phyloP scores from a whole-genome alignment of 2,329 filamentous ascomycete genomes.

The Trichoderma harzianum region DNA sequence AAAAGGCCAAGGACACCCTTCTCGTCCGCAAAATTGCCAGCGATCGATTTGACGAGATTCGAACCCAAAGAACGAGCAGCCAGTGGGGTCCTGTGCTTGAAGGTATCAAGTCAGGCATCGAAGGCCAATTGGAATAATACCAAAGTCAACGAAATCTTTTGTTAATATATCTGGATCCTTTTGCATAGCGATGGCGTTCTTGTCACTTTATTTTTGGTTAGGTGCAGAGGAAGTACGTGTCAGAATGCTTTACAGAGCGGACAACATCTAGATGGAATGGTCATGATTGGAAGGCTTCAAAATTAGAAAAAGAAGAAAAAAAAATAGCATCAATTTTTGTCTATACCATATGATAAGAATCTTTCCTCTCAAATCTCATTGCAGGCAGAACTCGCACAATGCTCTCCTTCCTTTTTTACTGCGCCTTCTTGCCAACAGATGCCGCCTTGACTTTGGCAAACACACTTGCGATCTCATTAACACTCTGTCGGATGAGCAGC shows the following conservation, averaged over 20 bases:
- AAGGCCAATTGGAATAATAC: constrained; percentile 31
- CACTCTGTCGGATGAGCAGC: constrained; percentile 31
- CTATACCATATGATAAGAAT: not conserved
- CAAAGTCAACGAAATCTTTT: not conserved
- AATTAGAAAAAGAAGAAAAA: not conserved
- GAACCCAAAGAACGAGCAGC: constrained; percentile 42
- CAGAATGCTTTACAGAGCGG: not conserved
- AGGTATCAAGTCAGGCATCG: constrained; percentile 47
- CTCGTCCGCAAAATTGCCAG: constrained; percentile 70
- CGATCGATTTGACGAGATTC: constrained; percentile 53
- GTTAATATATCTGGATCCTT: not conserved
- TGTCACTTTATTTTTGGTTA: not conserved
- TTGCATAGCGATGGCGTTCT: constrained; percentile 22
- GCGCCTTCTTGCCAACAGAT: constrained; percentile 26
- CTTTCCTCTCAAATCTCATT: not conserved
- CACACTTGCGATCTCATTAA: constrained; percentile 24
- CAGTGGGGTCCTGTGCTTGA: constrained; percentile 51
- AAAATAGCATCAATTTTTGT: not conserved
- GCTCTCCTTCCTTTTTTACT: constrained; percentile 9
- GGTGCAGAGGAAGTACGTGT: not conserved
- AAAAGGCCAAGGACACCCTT: constrained; percentile 67
- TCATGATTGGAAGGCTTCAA: not conserved
- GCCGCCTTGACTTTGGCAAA: constrained; percentile 29
- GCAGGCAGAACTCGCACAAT: not conserved
- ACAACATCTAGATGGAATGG: not conserved